Evolutionary conservation across 768 basidiomycete genomes (phyloP), one percentile per base, ranked within the genome.

Genomic region (Suillus americanus): DNA sequence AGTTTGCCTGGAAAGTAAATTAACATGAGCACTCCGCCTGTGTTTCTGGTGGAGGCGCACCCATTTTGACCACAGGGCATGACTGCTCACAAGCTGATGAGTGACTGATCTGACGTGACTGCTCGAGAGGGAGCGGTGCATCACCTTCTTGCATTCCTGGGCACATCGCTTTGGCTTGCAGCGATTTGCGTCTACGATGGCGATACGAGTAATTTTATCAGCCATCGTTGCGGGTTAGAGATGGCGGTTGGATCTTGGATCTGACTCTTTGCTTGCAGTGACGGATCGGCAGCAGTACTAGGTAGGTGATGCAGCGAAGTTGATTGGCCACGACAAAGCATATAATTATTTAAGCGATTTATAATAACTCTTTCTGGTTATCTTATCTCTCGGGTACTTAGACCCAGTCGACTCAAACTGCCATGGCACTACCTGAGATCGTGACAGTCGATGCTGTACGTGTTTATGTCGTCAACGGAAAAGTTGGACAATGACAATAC

Each of bases 61-160:
- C 95, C 95, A 97, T 97, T 81, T 94, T 94, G 63, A 97, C 95
- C 57, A 97, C 96, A 20, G 96, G 96, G 84, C 96, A 98, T 78
- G 91, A 91, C 89, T 90, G 66, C 68, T 61, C 61, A 61, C n/a
- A 45, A 62, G 23, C 33, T 64, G 62, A 38, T n/a, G 35, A 53
- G 62, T 63, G 51, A 65, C 67, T 68, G 64, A 66, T 53, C 40
- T 56, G 56, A 57, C 10, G 23, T 25, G 37, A 25, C 14, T 57
- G 56, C 38, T 28, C 8, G 57, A 41, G 28, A 41, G 40, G 38
- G 28, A 41, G 10, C 30, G 28, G 25, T 28, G 40, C 41, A 18
- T 64, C 68, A 90, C 93, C 83, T 98, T 97, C 85, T 97, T 99
- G 81, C 97, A 99, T 79, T 99, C 97, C 74, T 97, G 96, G 30